Evolutionary conservation across 2,329 filamentous ascomycete genomes (phyloP), one percentile per base, ranked within the genome.

Genomic region (Myriosclerotinia curreyana): DNA sequence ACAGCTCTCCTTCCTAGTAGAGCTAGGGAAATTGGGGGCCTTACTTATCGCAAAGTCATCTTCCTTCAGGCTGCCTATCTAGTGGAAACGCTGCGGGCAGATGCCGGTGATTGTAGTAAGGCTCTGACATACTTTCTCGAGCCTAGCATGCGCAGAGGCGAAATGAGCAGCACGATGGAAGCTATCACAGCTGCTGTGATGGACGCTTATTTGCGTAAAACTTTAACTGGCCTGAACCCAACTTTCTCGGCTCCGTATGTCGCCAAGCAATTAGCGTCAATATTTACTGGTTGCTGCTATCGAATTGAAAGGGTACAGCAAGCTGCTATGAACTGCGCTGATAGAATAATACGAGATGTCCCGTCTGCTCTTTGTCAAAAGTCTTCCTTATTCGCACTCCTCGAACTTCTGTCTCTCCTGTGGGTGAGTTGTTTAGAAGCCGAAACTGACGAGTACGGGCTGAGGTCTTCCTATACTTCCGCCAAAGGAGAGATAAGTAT

Each of bases 51-150:
- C 28, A 95, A 96, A 75, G 86, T 90, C 31, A 91, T 98, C 54
- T 99, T 98, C 73, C 79, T 99, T 17, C 95, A 96, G 72, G 89
- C 96, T 3, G 90, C 93, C 2, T 89, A 96, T 70, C 80, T 98
- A 1, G 88, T 99, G 7, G 96, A 98, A 75, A 94, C 86, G 65
- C 80, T 99, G 34, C 87, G 96, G 65, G 93, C 93, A 25, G 87
- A 90, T 64, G 85, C 90, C 9, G 95, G 95, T 12, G 90, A 96
- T 74, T 98, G 93, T 75, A 96, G 92, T 31, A 92, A 93, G 73
- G 88, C 92, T 5, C 79, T 98, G 51, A 89, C 87, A 0, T 99
- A 99, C 77, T 99, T 98, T 76, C 80, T 96, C n/a, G 95, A 99
- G 72, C 92, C 92, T 7, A 93, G 91, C 71, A 89, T 88, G 84